Evolutionary conservation across 2,329 filamentous ascomycete genomes (phyloP).

Genomic region (Aureobasidium uvarum): DNA sequence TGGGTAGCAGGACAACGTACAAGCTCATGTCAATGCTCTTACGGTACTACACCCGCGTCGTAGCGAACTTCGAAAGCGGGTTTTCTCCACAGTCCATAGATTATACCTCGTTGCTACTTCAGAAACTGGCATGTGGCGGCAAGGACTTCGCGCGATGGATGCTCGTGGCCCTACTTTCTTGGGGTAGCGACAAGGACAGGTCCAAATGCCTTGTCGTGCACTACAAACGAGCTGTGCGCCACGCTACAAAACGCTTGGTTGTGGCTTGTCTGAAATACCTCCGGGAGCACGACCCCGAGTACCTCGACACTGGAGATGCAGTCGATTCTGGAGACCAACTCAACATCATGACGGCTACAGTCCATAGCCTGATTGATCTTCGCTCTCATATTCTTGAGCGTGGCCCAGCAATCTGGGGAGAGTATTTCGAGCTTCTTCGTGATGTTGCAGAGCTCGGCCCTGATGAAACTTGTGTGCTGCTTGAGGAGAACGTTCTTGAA

Average conservation of each 20-base stretch:
- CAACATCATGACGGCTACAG: not conserved
- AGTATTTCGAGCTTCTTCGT: slow-evolving; percentile 29
- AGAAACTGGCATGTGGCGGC: slow-evolving; percentile 53
- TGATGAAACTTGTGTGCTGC: slow-evolving; percentile 27
- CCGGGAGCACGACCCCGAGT: slow-evolving; percentile 37
- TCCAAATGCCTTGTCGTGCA: slow-evolving; percentile 61
- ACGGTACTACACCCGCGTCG: slow-evolving; percentile 71
- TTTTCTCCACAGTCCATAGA: slow-evolving; percentile 66
- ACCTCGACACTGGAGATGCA: slow-evolving; percentile 32
- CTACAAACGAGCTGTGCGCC: slow-evolving; percentile 36
- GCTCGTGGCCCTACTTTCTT: slow-evolving; percentile 59
- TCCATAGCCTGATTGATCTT: slow-evolving; percentile 1
- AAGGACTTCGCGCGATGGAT: slow-evolving; percentile 54
- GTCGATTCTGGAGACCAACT: not conserved
- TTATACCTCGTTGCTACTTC: slow-evolving; percentile 54
- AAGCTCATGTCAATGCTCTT: slow-evolving; percentile 57
- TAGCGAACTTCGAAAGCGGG: slow-evolving; percentile 56
- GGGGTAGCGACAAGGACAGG: slow-evolving; percentile 47
- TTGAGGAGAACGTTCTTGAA: slow-evolving; percentile 25
- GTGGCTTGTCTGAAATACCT: slow-evolving; percentile 37
- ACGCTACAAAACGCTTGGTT: slow-evolving; percentile 36
- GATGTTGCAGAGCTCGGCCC: slow-evolving; percentile 28
- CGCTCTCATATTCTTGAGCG: slow-evolving; percentile 8
- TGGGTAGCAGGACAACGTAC: slow-evolving; percentile 42
- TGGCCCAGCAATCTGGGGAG: slow-evolving; percentile 24